These are phyloP conservation scores for Penicillium odoratum DNA, from an alignment of 495 filamentous ascomycete genomes.

Conservation along the genomic window DNA sequence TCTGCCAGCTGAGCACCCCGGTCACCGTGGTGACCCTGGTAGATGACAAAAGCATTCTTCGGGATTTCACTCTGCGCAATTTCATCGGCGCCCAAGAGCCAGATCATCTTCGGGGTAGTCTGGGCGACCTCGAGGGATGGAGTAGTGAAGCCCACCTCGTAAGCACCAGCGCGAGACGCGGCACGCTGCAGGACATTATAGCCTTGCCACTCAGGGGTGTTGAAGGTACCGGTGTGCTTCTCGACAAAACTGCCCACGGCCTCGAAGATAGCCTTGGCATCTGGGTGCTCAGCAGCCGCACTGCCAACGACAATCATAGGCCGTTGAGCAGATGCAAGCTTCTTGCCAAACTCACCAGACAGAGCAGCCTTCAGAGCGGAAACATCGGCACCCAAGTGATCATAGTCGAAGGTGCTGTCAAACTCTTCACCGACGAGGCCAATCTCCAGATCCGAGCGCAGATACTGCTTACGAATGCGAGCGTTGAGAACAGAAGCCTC, in stretches of 20 bases:
- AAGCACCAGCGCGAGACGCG: constrained; percentile 88
- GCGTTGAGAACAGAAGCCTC: constrained; percentile 95
- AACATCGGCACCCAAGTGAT: constrained; percentile 79
- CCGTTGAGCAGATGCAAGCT: constrained; percentile 79
- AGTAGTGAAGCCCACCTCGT: constrained; percentile 89
- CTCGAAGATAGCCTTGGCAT: constrained; percentile 91
- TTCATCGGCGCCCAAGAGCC: constrained; percentile 96
- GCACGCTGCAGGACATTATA: constrained; percentile 95
- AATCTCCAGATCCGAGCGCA: constrained; percentile 91
- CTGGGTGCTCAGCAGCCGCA: constrained; percentile 81
- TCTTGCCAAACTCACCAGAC: constrained; percentile 85
- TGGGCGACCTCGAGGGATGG: constrained; percentile 75
- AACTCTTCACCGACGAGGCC: constrained; percentile 90
- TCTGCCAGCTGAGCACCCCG: constrained; percentile 89
- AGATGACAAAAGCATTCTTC: constrained; percentile 92
- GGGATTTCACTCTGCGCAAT: constrained; percentile 77
- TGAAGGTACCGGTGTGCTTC: constrained; percentile 85
- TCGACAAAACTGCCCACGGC: constrained; percentile 85
- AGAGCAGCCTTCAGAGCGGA: constrained; percentile 79
- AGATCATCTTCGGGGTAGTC: constrained; percentile 89
- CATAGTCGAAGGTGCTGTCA: constrained; percentile 88
- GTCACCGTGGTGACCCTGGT: constrained; percentile 98
- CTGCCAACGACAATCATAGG: constrained; percentile 97
- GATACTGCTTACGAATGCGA: constrained; percentile 95
- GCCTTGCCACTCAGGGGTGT: constrained; percentile 90